Percentiles rank a stretch among this genome's conserved stretches.
These are phyloP conservation scores for Pyricularia pennisetigena DNA, from an alignment of 2,329 filamentous ascomycete genomes.

Conservation along the genomic window DNA sequence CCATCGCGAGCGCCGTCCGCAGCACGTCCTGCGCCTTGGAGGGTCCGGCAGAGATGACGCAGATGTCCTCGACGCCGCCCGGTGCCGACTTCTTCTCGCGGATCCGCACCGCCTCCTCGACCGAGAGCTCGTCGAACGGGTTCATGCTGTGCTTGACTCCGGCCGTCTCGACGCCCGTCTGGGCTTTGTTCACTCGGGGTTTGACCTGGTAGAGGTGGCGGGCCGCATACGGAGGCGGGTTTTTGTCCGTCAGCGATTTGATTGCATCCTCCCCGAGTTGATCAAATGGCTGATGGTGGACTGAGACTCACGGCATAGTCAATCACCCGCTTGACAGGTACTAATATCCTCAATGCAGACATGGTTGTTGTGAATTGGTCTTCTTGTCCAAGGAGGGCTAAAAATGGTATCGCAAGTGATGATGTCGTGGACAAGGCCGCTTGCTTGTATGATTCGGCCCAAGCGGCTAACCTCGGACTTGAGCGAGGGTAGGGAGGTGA, in stretches of 20 bases:
- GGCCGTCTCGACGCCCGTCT: slow-evolving; percentile 82
- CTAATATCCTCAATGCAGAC: slow-evolving; percentile 63
- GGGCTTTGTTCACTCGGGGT: slow-evolving; percentile 58
- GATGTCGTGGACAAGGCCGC: background rate
- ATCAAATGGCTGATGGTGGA: background rate
- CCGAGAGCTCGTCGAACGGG: slow-evolving; percentile 95
- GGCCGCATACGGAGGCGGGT: background rate
- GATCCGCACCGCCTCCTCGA: slow-evolving; percentile 92
- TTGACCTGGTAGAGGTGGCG: slow-evolving; percentile 41
- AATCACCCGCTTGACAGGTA: slow-evolving; percentile 76
- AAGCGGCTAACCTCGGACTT: background rate
- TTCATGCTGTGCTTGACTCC: slow-evolving; percentile 98
- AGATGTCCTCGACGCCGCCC: slow-evolving; percentile 78
- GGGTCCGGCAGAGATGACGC: slow-evolving; percentile 80
- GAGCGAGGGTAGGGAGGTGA: background rate
- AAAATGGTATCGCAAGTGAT: background rate
- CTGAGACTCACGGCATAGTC: slow-evolving; percentile 65
- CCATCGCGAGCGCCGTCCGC: slow-evolving; percentile 97
- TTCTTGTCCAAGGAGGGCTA: background rate
- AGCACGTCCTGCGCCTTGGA: slow-evolving; percentile 81
- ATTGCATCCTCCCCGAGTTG: background rate
- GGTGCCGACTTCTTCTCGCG: slow-evolving; percentile 73
- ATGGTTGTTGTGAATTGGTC: slow-evolving; percentile 22
- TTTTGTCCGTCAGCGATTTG: background rate
- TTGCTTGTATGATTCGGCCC: background rate